Evolutionary conservation across 2,329 filamentous ascomycete species (phyloP), one percentile per base, ranked within the genome.

Genomic region (Sclerotinia borealis): DNA sequence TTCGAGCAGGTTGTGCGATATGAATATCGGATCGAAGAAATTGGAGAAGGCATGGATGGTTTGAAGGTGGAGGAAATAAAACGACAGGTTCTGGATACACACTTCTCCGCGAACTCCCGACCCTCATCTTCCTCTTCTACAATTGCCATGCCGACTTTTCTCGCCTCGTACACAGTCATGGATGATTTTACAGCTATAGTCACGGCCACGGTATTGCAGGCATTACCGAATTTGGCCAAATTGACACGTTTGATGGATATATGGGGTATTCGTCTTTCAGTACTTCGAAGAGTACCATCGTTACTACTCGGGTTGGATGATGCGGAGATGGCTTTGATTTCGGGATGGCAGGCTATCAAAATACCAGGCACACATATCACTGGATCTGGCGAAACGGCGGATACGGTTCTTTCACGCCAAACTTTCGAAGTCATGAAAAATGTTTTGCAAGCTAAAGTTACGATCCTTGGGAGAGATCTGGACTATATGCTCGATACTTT

Each of bases 111-210:
- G 9, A 79, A 79, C 68, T 86, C 84, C 63, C 79, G 83, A 48
- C 80, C 79, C 13, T 80, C 80, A 13, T 78, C 80, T 52, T 75
- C 80, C 67, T 71, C 78, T 71, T 79, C 84, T 1, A 79, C 75
- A 54, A 72, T 72, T 22, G 75, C 77, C 13, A 68, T 75, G 70
- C 76, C 73, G 72, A 79, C 72, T 47, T 69, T 78, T 69, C 70
- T 78, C 72, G 74, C 77, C 77, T 78, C 79, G 48, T 90, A 90
- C 75, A 84, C 83, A 66, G 87, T 84, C 65, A 85, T 98, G 80
- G 92, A 95, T 70, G 95, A 98, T 75, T 86, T 96, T 71, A 93
- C 92, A 10, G 91, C 93, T 29, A 83, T 98, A 52, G 84, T 98
- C 63, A 97, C 95, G 1, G 91, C 93, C 34, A 96, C 93, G 39